These are phyloP conservation scores for Geosmithia putterillii DNA, from an alignment of 2,329 filamentous ascomycete species.

Conservation along the genomic window DNA sequence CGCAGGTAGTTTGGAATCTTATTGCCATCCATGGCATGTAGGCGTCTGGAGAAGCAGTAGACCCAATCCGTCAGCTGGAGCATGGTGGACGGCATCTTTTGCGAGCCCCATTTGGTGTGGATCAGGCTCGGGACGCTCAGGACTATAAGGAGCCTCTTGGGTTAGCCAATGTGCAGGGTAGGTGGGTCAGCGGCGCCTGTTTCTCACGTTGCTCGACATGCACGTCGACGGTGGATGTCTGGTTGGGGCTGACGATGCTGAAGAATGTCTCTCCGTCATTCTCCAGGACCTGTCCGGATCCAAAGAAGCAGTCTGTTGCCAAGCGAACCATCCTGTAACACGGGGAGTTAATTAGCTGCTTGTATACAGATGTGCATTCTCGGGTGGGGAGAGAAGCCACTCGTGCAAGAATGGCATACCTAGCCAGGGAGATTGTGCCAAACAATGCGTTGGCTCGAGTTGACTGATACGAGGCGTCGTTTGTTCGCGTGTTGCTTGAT, in stretches of 20 bases:
- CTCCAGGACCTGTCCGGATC: background rate
- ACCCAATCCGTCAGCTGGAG: slow-evolving; percentile 1
- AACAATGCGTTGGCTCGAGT: background rate
- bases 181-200: background rate
- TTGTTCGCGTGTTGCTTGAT: background rate
- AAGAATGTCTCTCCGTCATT: background rate
- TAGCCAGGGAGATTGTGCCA: background rate
- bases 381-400: background rate
- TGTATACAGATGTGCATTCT: background rate
- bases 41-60: slow-evolving; percentile 1
- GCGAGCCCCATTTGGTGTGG: background rate
- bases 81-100: background rate
- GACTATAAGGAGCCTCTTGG: too few relatives aligned
- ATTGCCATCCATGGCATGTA: background rate
- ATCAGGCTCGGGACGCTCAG: background rate
- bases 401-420: background rate
- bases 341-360: background rate
- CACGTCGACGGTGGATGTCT: background rate
- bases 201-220: slow-evolving; percentile 1
- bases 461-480: background rate
- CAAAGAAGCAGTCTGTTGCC: background rate
- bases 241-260: background rate
- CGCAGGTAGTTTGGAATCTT: background rate
- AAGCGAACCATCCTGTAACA: background rate
- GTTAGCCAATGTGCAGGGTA: background rate